Percentiles rank a stretch among this genome's conserved stretches.
Conservation (phyloP, 306 rosid species). For the Mucuna pruriens region DNA sequence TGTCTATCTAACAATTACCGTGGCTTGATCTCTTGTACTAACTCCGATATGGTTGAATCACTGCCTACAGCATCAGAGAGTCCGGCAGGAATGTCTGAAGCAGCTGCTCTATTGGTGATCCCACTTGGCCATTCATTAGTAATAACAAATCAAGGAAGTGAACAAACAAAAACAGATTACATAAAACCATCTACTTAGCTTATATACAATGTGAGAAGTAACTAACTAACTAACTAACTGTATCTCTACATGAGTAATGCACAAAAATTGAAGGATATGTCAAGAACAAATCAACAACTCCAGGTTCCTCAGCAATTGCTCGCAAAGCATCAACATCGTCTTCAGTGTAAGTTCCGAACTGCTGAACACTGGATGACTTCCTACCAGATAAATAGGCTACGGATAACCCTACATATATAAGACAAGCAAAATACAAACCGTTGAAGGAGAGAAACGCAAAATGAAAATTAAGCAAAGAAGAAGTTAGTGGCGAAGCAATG, state of each 20-base stretch:
- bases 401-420: conserved; percentile 61
- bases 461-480: too few relatives aligned
- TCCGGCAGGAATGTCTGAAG: conserved; percentile 65
- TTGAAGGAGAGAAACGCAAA: not conserved
- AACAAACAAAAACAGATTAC: conserved; percentile 23
- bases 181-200: not conserved
- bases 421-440: not conserved
- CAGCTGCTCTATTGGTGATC: conserved; percentile 63
- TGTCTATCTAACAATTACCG: conserved; percentile 62
- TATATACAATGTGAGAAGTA: not conserved
- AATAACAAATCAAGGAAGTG: conserved; percentile 61
- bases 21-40: conserved; percentile 89
- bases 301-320: conserved; percentile 96
- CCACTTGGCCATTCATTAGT: conserved; percentile 97
- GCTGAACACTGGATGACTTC: conserved; percentile 62
- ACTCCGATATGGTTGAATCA: conserved; percentile 73
- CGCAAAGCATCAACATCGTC: conserved; percentile 90
- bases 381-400: conserved; percentile 87
- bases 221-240: not conserved
- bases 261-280: conserved; percentile 77
- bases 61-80: conserved; percentile 62
- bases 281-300: conserved; percentile 73
- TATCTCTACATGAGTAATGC: not conserved
- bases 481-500: too few relatives aligned
- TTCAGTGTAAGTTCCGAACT: conserved; percentile 75